Base-by-base conservation (phyloP, 495 filamentous ascomycete species). In the Hypoxylon cercidicola region DNA sequence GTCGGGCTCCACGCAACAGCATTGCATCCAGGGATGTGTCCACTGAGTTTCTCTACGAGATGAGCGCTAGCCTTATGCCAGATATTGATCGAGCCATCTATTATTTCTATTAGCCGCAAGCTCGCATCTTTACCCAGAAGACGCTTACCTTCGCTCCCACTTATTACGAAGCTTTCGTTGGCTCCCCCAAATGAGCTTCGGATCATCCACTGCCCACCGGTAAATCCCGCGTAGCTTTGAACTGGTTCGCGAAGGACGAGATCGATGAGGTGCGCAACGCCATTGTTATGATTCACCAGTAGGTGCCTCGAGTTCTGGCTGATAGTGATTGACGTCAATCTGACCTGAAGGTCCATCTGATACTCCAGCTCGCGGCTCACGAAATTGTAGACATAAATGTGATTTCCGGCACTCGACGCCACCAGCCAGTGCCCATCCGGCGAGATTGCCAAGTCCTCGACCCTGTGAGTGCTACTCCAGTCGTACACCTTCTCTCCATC, bases 1-100 rank as follows among this genome's bases (percentile, higher is more conserved):
- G 78, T 79, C 1, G 93, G 93, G 66, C 93, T 96, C 95, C 95
- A 99, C 6, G 90, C 84, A 32, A 96, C 90, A n/a, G 92, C 84
- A 75, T 97, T 99, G 53, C 96, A 94, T 10, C 92, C 89, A 7
- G 84, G 80, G 0, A 73, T 75, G 64, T 98, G 94, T 0, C 88
- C 93, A 12, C 89, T 85, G 15, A 97, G 78, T 30, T 82, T 87
- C 67, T 92, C 90, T 6, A 99, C 86, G 4, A 90, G 81, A 1
- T 79, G 80, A 2, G 90, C 92, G 28, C 88, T 93, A 40, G 88
- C 83, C 73, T 93, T 93, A 71, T 95, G 91, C 93, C 93, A 99
- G 61, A 99, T 90, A 68, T 89, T 92, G 50, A 99, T 79, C 21
- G 80, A 78, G 0, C 91, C 90, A 72, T 94, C 93, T 94, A 68